phyloP scores from a whole-genome alignment of 2,329 filamentous ascomycete genomes.

The Truncatella angustata region DNA sequence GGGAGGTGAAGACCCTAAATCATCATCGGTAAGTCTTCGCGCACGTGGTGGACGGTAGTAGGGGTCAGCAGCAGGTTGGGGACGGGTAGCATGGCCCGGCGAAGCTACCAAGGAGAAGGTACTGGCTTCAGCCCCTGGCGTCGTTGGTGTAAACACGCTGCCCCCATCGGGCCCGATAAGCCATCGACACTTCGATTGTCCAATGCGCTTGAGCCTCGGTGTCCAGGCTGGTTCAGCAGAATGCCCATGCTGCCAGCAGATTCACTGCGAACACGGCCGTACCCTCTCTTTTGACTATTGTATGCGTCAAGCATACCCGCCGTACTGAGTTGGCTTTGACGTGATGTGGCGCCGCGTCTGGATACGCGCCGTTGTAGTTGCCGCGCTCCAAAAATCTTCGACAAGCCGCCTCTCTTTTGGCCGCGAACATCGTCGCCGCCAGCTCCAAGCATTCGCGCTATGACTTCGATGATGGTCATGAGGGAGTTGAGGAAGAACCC shows the following conservation, averaged over 20 bases:
- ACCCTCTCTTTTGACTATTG: slow-evolving; percentile 62
- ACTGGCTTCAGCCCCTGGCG: slow-evolving; percentile 62
- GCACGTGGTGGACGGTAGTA: slow-evolving; percentile 86
- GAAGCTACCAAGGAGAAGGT: slow-evolving; percentile 70
- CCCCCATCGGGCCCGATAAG: slow-evolving; percentile 50
- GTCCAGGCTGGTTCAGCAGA: slow-evolving; percentile 42
- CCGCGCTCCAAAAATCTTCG: slow-evolving; percentile 88
- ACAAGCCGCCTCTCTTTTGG: slow-evolving; percentile 75
- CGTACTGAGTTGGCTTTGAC: slow-evolving; percentile 80
- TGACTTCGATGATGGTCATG: slow-evolving; percentile 86
- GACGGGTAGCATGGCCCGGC: slow-evolving; percentile 46
- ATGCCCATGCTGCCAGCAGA: slow-evolving; percentile 59
- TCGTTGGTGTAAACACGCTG: slow-evolving; percentile 70
- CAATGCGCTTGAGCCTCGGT: slow-evolving; percentile 54
- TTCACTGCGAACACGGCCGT: slow-evolving; percentile 59
- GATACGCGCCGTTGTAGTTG: slow-evolving; percentile 75
- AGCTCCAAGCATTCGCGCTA: slow-evolving; percentile 77
- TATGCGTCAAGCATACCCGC: slow-evolving; percentile 75
- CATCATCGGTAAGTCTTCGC: slow-evolving; percentile 62
- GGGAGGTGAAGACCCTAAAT: slow-evolving; percentile 30
- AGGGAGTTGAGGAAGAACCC: slow-evolving; percentile 92
- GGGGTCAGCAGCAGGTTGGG: slow-evolving; percentile 60
- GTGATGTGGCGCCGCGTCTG: slow-evolving; percentile 60
- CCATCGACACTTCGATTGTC: slow-evolving; percentile 49
- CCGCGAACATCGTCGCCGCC: slow-evolving; percentile 72